These are phyloP conservation scores for Scheffersomyces lignosus DNA, from an alignment of 805 yeast genomes.

Conservation along the genomic window DNA sequence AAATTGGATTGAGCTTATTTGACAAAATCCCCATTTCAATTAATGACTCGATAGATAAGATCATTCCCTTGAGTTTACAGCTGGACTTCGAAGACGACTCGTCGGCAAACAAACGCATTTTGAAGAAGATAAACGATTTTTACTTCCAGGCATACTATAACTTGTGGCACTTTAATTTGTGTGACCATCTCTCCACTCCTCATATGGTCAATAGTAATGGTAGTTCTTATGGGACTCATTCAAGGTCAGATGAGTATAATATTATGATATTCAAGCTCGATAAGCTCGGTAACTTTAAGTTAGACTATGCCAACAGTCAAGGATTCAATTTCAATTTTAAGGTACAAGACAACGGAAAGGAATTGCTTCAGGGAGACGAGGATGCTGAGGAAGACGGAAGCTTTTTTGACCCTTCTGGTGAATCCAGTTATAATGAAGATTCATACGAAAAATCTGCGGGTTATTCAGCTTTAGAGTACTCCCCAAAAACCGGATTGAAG, in stretches of 20 bases:
- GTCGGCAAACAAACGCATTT: conserved; percentile 40
- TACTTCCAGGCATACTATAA: conserved; percentile 66
- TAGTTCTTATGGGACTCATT: conserved; percentile 4
- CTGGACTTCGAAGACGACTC: conserved; percentile 10
- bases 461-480: conserved; percentile 7
- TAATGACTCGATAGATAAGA: conserved; percentile 37
- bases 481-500: conserved; percentile 7
- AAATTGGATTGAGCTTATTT: conserved; percentile 58
- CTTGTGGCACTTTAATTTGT: conserved; percentile 75
- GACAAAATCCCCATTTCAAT: conserved; percentile 59
- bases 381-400: conserved; percentile 3
- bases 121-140: conserved; percentile 55
- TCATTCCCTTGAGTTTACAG: conserved; percentile 41
- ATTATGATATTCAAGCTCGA: conserved; percentile 42
- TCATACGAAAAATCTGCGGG: not conserved
- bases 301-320: conserved; percentile 49
- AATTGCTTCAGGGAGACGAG: conserved; percentile 6
- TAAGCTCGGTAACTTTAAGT: conserved; percentile 46
- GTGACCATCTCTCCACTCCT: conserved; percentile 44
- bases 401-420: conserved; percentile 3
- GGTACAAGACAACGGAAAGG: conserved; percentile 8
- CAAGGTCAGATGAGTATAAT: conserved; percentile 36
- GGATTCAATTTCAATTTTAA: conserved; percentile 68
- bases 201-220: not conserved
- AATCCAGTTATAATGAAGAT: conserved; percentile 1